These are phyloP conservation scores for Marchantia polymorpha DNA, from an alignment of 225 moss, liverwort and hornwort species.

Conservation along the genomic window DNA sequence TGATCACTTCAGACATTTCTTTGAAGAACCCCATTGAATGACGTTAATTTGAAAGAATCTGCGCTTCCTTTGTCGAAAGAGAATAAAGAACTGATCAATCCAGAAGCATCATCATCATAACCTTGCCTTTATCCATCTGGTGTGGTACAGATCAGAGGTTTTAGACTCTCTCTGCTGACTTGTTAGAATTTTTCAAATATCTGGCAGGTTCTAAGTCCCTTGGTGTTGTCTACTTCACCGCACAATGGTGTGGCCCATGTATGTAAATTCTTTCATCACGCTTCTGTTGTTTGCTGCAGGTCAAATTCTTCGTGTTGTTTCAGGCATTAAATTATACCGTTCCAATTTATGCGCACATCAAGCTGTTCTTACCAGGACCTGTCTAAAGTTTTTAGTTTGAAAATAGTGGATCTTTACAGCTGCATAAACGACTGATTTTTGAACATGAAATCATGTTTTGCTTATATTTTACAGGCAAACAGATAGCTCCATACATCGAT, in stretches of 20 bases:
- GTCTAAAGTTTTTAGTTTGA: neutral
- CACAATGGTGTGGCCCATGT: conserved; percentile 53
- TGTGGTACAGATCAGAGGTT: neutral
- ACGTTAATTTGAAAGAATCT: no score
- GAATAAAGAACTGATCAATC: no score
- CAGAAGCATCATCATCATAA: neutral
- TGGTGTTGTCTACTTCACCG: conserved; percentile 43
- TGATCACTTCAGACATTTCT: no score
- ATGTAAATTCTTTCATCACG: conserved; percentile 16
- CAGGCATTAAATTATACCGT: neutral
- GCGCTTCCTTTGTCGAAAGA: no score
- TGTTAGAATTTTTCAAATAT: neutral
- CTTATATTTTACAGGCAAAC: conserved; percentile 32
- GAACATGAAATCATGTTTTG: neutral
- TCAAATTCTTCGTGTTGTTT: neutral
- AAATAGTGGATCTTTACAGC: neutral
- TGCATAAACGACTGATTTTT: neutral
- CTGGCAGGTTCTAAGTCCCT: conserved; percentile 34
- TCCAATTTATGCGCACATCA: no score
- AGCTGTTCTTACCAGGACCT: no score
- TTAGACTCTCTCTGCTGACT: neutral
- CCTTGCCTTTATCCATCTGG: neutral
- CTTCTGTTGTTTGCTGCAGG: neutral
- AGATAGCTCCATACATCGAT: conserved; percentile 41
- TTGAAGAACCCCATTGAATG: no score